Evolutionary conservation across 2,329 filamentous ascomycete genomes (phyloP).

Genomic region (Aspergillus sp.): DNA sequence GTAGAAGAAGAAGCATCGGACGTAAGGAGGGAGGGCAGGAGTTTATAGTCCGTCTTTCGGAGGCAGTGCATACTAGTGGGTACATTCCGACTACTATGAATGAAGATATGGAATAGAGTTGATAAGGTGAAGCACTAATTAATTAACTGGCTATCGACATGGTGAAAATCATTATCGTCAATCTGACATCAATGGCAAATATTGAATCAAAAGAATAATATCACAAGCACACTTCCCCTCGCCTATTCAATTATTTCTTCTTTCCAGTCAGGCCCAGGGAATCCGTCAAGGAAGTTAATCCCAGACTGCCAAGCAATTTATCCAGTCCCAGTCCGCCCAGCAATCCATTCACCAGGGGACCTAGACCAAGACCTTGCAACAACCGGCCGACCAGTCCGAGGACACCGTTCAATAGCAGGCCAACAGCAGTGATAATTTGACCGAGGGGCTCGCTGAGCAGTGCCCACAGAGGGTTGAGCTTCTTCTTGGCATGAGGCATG

Average conservation of each 20-base stretch:
- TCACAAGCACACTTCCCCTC: not conserved
- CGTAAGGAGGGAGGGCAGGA: too few species aligned
- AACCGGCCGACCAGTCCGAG: conserved; percentile 80
- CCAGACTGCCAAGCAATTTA: conserved; percentile 51
- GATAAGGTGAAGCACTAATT: too few species aligned
- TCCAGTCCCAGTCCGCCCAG: conserved; percentile 71
- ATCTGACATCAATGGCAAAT: not conserved
- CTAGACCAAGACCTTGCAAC: conserved; percentile 78
- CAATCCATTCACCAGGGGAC: conserved; percentile 75
- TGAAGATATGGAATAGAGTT: too few species aligned
- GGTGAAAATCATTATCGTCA: not conserved
- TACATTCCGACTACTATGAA: too few species aligned
- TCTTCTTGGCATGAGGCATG: conserved; percentile 94
- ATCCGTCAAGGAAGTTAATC: conserved; percentile 52
- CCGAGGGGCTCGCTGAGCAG: conserved; percentile 74
- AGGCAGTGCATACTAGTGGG: too few species aligned
- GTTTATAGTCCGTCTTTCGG: too few species aligned
- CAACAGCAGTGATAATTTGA: conserved; percentile 90
- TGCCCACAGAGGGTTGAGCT: conserved; percentile 86
- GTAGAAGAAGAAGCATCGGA: too few species aligned
- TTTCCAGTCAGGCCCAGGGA: conserved; percentile 50
- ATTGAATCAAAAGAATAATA: not conserved
- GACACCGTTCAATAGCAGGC: conserved; percentile 78
- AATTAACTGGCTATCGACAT: not conserved
- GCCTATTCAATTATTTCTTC: conserved; percentile 39